phyloP scores from a whole-genome alignment of 352 stramenopile genomes.

The Pythium grandisporangium region DNA sequence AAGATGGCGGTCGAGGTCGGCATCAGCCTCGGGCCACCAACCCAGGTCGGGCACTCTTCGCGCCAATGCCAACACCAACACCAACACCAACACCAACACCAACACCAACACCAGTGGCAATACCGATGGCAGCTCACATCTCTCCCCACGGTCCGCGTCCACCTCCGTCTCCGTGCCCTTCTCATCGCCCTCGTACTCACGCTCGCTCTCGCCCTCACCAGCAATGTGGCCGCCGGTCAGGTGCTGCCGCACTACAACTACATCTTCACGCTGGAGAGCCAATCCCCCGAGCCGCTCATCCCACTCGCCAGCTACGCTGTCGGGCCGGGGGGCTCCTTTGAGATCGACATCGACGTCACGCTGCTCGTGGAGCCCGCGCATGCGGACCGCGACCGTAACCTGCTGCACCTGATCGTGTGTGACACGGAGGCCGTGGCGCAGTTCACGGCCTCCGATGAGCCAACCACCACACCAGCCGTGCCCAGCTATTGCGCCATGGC shows the following conservation, averaged over 20 bases:
- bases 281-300: constrained; percentile 7
- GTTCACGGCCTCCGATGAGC: constrained; percentile 4
- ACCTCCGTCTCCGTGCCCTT: no score
- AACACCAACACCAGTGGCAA: no score
- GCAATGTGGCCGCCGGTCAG: no score
- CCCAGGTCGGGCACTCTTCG: no score
- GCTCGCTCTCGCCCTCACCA: no score
- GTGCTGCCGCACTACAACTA: constrained; percentile 13
- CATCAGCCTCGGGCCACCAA: no score
- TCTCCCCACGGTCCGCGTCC: no score
- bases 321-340: constrained; percentile 22
- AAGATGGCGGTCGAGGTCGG: no score
- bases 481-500: constrained; percentile 35
- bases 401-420: constrained; percentile 44
- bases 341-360: constrained; percentile 31
- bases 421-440: constrained; percentile 6
- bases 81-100: no score
- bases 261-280: constrained; percentile 6
- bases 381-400: constrained; percentile 20
- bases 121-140: no score
- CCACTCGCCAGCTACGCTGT: constrained; percentile 30
- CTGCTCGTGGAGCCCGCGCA: constrained; percentile 15
- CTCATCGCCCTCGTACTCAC: no score
- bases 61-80: no score
- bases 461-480: constrained; percentile 2